Conservation (phyloP, 371 early-diverging fungal genomes). For the Mortierella sp. region DNA sequence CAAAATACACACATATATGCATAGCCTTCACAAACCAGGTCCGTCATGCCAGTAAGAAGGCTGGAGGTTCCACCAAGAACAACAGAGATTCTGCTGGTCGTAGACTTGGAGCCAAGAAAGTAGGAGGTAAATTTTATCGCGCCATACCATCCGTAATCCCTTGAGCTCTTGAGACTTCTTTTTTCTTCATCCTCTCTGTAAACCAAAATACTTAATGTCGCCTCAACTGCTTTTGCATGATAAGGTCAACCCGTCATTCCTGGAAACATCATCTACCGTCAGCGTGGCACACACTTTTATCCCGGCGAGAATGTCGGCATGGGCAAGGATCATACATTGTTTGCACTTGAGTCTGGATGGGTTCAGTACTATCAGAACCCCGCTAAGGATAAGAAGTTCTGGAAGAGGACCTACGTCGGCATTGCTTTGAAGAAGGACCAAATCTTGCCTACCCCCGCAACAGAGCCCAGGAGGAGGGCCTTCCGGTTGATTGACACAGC, state of each 20-base stretch:
- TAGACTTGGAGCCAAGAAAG: slow-evolving; percentile 93
- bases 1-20: not conserved
- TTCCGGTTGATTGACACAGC: slow-evolving; percentile 78
- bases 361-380: slow-evolving; percentile 88
- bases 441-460: slow-evolving; percentile 71
- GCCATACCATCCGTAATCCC: too few species aligned
- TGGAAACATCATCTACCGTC: slow-evolving; percentile 93
- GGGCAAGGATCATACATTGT: slow-evolving; percentile 94
- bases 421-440: slow-evolving; percentile 76
- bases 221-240: too few species aligned
- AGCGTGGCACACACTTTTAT: slow-evolving; percentile 92
- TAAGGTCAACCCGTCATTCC: slow-evolving; percentile 80
- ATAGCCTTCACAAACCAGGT: slow-evolving; percentile 67
- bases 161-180: too few species aligned
- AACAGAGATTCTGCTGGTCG: slow-evolving; percentile 95
- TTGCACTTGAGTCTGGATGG: slow-evolving; percentile 84
- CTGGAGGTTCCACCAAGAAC: slow-evolving; percentile 94
- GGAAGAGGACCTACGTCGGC: slow-evolving; percentile 82
- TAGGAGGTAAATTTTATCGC: slow-evolving; percentile 70
- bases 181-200: not conserved
- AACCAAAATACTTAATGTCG: too few species aligned
- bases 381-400: slow-evolving; percentile 64
- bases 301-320: slow-evolving; percentile 92
- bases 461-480: slow-evolving; percentile 76
- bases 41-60: slow-evolving; percentile 92